Base-by-base conservation (phyloP, 805 yeast genomes). In the Barnettozyma salicaria region DNA sequence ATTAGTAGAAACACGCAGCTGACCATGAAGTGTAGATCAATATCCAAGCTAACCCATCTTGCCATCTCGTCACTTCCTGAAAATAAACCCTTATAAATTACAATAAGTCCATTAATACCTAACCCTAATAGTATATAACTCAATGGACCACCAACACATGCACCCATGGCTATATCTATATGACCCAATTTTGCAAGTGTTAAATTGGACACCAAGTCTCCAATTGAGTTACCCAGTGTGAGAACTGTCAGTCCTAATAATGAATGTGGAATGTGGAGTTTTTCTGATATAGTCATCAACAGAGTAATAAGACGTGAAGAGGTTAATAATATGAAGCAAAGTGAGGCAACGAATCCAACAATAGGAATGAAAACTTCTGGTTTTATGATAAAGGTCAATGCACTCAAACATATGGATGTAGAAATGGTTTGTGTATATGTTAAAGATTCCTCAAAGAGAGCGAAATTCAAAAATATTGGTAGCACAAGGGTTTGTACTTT, bases 81-180 rank as follows among this genome's bases (percentile, higher is more conserved):
- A n/a, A n/a, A 16, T n/a, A 30, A 24, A 12, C 20, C 19, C 19
- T 38, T 14, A 6, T 20, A 20, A 13, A 38, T 32, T 7, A 71
- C 60, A 1, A 78, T 41, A 23, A 85, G 42, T 0, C 90, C 88
- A 47, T 84, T 81, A 5, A 80, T 51, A 0, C 97, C 96, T 42
- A 90, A 62, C 0, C 97, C 95, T 27, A 89, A 66, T 9, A 92
- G 63, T 29, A 82, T 64, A 36, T 88, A 81, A 28, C 92, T 57
- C 40, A 90, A 60, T 0, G 97, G 97, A 1, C 96, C 87, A 0
- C 97, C 97, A 56, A 89, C 82, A 53, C 97, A 89, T 0, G 97
- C 96, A 20, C 92, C 84, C n/a, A 92, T 65, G 0, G 97, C 97
- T 83, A 90, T 83, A 31, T 82, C 69, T 0, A 95, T 85, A 61